Percentiles rank a stretch among this genome's conserved stretches.
phyloP scores from a whole-genome alignment of 176 grass and related monocot species.

The Aegilops bicornis region DNA sequence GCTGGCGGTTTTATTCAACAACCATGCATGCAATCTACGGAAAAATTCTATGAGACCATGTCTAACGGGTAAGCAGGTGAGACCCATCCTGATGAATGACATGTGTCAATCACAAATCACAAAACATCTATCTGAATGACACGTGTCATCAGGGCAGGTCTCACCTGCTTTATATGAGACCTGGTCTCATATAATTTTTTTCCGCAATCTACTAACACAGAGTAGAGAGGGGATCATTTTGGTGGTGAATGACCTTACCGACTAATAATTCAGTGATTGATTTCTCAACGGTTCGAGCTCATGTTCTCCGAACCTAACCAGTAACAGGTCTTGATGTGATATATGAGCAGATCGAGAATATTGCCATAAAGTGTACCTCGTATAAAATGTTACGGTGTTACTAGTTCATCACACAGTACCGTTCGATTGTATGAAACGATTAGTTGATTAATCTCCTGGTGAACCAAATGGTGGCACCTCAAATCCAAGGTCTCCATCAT shows the following conservation, averaged over 20 bases:
- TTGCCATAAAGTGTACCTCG: no score
- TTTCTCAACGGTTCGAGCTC: not conserved
- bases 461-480: conserved; percentile 27
- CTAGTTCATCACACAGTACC: not conserved
- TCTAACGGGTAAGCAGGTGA: no score
- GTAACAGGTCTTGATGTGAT: not conserved
- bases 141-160: no score
- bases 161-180: no score
- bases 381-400: not conserved
- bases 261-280: conserved; percentile 25
- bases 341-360: not conserved
- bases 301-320: conserved; percentile 8
- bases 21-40: not conserved
- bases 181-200: no score
- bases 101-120: no score
- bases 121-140: no score
- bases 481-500: conserved; percentile 14
- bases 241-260: not conserved
- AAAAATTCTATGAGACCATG: no score
- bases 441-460: not conserved
- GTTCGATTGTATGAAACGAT: no score
- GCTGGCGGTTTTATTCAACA: conserved; percentile 6
- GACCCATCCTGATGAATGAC: no score
- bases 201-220: not conserved
- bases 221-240: conserved; percentile 27